Percentiles rank a stretch among this genome's conserved stretches.
Evolutionary conservation across 257 asterid genomes (phyloP).

Genomic region (Prunella vulgaris): DNA sequence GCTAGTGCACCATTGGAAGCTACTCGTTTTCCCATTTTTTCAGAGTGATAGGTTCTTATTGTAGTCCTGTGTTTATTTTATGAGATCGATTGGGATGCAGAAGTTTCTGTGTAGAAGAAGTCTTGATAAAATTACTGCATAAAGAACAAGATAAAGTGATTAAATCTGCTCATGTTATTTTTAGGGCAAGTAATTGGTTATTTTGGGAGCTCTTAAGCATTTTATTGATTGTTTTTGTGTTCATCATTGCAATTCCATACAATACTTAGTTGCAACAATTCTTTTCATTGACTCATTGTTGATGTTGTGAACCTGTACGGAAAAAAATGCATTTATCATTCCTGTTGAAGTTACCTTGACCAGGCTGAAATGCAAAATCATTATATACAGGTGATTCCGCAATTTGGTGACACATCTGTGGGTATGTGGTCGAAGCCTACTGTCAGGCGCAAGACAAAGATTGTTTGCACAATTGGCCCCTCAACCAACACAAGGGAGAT

Average conservation of each 20-base stretch:
- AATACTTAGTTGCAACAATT: not conserved
- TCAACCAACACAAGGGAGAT: slow-evolving; percentile 72
- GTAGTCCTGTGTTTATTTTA: not conserved
- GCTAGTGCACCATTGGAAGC: not conserved
- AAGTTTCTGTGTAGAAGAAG: not conserved
- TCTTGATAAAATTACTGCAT: not conserved
- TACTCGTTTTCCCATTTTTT: not conserved
- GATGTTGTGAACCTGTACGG: not conserved
- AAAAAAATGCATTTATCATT: slow-evolving; percentile 1
- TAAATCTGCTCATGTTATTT: not conserved
- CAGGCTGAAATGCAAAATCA: slow-evolving; percentile 45
- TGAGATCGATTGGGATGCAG: not conserved
- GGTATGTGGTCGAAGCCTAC: slow-evolving; percentile 71
- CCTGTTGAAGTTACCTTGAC: not conserved
- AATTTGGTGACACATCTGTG: slow-evolving; percentile 45
- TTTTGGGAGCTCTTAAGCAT: not conserved
- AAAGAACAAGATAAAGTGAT: not conserved
- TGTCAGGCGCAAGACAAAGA: slow-evolving; percentile 78
- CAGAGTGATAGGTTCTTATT: not conserved
- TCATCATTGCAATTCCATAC: not conserved
- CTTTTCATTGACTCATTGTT: not conserved
- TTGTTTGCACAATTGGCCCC: slow-evolving; percentile 87
- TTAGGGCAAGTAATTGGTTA: not conserved
- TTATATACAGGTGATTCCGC: slow-evolving; percentile 43
- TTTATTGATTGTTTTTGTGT: not conserved